Percentiles rank a stretch among this genome's conserved stretches.
Conservation (phyloP, 768 basidiomycete species). For the Mrakia blollopis region DNA sequence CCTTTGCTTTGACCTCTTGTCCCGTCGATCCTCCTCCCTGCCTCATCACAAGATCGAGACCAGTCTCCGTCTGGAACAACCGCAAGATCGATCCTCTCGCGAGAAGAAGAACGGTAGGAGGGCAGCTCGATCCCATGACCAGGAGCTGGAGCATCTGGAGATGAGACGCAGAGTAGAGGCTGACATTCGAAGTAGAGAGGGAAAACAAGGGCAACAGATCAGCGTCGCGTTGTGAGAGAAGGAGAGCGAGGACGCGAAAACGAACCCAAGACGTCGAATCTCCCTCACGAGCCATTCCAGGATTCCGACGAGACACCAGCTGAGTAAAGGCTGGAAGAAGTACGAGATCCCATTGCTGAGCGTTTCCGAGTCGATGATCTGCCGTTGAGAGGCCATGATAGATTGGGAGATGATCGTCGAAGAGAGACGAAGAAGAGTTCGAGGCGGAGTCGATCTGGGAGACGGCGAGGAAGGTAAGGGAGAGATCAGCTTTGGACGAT, state of each 20-base stretch:
- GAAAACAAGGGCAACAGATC: too few species aligned
- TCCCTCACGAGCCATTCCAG: conserved; percentile 43
- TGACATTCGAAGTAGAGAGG: background rate
- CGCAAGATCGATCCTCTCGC: background rate
- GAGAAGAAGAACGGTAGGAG: background rate
- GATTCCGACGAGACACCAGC: conserved; percentile 46
- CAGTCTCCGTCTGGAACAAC: background rate
- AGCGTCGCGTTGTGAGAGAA: background rate
- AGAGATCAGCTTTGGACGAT: background rate
- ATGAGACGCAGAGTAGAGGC: background rate
- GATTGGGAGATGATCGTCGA: conserved; percentile 46
- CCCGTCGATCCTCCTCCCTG: background rate
- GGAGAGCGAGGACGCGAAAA: too few species aligned
- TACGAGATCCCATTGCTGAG: conserved; percentile 46
- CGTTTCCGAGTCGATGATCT: conserved; percentile 44
- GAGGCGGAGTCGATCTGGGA: conserved; percentile 42
- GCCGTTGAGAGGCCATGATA: conserved; percentile 40
- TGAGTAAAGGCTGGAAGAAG: conserved; percentile 47
- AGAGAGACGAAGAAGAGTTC: conserved; percentile 42
- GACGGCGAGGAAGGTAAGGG: background rate
- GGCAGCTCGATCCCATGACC: background rate
- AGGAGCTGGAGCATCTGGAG: background rate
- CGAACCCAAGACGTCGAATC: conserved; percentile 42
- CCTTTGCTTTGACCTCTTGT: background rate
- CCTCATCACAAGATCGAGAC: background rate